Evolutionary conservation across 306 rosid species (phyloP), one percentile per base, ranked within the genome.

Genomic region (Malus fusca): DNA sequence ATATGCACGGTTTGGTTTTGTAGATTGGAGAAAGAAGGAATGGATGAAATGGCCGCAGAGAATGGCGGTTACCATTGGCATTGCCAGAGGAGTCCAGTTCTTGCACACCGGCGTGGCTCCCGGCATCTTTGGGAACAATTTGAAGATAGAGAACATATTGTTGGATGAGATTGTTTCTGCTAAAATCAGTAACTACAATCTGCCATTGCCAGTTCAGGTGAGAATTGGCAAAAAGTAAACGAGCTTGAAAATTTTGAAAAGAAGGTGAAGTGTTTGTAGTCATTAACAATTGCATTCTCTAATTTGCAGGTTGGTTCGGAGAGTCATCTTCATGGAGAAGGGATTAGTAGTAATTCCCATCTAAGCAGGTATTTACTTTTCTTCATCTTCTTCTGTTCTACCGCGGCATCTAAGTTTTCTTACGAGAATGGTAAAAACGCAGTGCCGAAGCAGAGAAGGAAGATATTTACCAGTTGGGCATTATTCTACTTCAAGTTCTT

Each of bases 41-140:
- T 69, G 78, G 85, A 82, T 92, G 65, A 95, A 92, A 83, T 95
- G 97, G 98, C 91, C 92, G 37, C 96, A 92, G 72, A 95, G 98
- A 85, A 87, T 95, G 93, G 88, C 85, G 66, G 88, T 95, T 17
- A 68, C 84, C 67, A 86, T 86, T 21, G 90, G 96, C 25, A 74
- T 89, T 55, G 96, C 89, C 13, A 86, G 89, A 68, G 98, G 96
- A 75, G 85, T 92, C 48, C 92, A 90, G 84, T 91, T 84, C 80
- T 76, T 95, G 74, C 98, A 95, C 84, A 84, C 84, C 0, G 89
- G 93, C 40, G 79, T 91, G 60, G 83, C 76, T 18, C 88, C 90
- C 14, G 91, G 91, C 33, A 82, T 92, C 72, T 89, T 75, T 70
- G 96, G 96, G n/a, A 95, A 92, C 78, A 77, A 83, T 61, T 69